Evolutionary conservation across 352 stramenopile species (phyloP).

Genomic region (Pythium aquatile): DNA sequence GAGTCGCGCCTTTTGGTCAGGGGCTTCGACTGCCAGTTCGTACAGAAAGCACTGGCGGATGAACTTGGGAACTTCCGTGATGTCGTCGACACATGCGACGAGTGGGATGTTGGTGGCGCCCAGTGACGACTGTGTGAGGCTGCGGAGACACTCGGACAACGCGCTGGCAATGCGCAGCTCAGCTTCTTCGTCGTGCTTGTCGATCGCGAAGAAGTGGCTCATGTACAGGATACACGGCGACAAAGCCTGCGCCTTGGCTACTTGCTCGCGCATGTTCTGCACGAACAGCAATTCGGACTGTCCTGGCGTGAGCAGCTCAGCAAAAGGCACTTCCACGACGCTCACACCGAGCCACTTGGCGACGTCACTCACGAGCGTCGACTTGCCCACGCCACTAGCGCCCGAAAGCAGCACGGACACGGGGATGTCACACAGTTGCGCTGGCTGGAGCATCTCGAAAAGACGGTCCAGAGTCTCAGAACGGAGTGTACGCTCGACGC

Average conservation of each 20-base stretch:
- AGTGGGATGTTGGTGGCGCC: constrained; percentile 56
- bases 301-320: constrained; percentile 56
- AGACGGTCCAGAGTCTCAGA: constrained; percentile 44
- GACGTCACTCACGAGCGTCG: constrained; percentile 65
- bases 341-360: constrained; percentile 65
- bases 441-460: constrained; percentile 68
- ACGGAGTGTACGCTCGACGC: constrained; percentile 16
- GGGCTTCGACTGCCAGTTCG: constrained; percentile 63
- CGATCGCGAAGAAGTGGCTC: constrained; percentile 69
- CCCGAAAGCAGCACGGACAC: constrained; percentile 73
- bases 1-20: constrained; percentile 50
- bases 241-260: constrained; percentile 62
- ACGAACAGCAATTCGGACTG: constrained; percentile 68
- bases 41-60: constrained; percentile 83
- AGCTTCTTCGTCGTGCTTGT: constrained; percentile 78
- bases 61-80: constrained; percentile 76
- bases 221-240: constrained; percentile 81
- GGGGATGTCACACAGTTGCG: constrained; percentile 60
- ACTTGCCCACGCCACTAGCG: constrained; percentile 65
- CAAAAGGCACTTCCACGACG: constrained; percentile 76
- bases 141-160: constrained; percentile 64
- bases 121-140: constrained; percentile 34
- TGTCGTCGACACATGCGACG: constrained; percentile 76
- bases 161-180: constrained; percentile 61
- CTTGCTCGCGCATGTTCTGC: constrained; percentile 71